A percentile compares a stretch with the other conserved stretches of the same genome.
phyloP scores from a whole-genome alignment of 495 filamentous ascomycete genomes.

The Stereocaulon alpinum region DNA sequence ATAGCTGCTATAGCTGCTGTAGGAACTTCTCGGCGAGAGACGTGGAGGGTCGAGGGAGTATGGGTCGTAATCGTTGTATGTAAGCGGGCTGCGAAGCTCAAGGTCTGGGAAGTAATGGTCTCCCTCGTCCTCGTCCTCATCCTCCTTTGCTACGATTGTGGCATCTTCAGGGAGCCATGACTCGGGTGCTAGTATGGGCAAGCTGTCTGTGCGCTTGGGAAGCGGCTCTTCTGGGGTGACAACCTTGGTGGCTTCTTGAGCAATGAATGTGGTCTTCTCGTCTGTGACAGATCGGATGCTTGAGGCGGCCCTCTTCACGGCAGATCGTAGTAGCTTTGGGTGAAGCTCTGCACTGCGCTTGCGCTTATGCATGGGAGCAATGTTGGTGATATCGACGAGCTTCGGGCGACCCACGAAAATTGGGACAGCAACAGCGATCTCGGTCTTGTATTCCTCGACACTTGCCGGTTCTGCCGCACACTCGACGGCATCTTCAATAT shows the following conservation, averaged over 20 bases:
- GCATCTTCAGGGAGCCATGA: conserved; percentile 22
- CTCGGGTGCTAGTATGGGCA: conserved; percentile 11
- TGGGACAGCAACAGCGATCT: conserved; percentile 22
- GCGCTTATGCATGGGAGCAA: conserved; percentile 26
- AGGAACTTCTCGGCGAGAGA: conserved; percentile 18
- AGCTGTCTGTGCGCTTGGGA: conserved; percentile 12
- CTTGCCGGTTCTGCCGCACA: not conserved
- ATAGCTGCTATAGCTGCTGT: not conserved
- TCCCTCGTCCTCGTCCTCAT: conserved; percentile 15
- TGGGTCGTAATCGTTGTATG: conserved; percentile 21
- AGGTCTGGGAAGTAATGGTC: conserved; percentile 17
- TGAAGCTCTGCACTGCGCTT: conserved; percentile 15
- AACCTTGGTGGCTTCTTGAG: conserved; percentile 7
- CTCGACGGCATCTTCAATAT: not conserved
- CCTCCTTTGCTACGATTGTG: conserved; percentile 6
- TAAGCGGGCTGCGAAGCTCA: conserved; percentile 12
- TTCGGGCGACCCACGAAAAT: conserved; percentile 21
- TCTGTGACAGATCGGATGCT: conserved; percentile 4
- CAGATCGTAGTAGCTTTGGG: not conserved
- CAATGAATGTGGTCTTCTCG: conserved; percentile 5
- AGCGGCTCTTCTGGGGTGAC: not conserved
- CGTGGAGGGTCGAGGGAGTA: conserved; percentile 20
- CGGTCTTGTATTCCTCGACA: conserved; percentile 13
- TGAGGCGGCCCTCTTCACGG: conserved; percentile 5
- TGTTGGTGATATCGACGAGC: conserved; percentile 22